Percentiles rank a stretch among this genome's conserved stretches.
phyloP scores from a whole-genome alignment of 2,329 filamentous ascomycete genomes.

The Chlorencoelia australis region DNA sequence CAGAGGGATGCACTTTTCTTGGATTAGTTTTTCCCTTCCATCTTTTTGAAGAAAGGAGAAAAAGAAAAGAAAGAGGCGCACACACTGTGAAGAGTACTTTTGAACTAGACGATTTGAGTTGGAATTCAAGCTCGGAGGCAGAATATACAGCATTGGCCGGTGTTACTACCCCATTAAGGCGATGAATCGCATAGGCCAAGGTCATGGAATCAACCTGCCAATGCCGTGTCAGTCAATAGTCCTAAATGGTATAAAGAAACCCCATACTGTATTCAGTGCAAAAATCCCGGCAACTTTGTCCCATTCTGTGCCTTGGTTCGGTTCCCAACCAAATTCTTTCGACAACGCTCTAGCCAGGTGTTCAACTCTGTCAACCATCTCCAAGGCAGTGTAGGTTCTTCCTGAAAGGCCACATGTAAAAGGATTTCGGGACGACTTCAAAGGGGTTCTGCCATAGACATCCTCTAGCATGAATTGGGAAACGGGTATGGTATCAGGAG shows the following conservation, averaged over 20 bases:
- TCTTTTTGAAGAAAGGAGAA: conserved; percentile 34
- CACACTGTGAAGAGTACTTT: conserved; percentile 65
- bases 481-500: conserved; percentile 63
- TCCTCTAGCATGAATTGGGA: conserved; percentile 70
- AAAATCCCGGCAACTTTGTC: conserved; percentile 72
- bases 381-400: conserved; percentile 50
- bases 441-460: conserved; percentile 53
- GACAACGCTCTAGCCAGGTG: conserved; percentile 57
- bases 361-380: conserved; percentile 58
- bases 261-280: conserved; percentile 64
- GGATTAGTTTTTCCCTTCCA: neutral
- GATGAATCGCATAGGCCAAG: conserved; percentile 63
- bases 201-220: conserved; percentile 63
- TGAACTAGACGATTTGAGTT: conserved; percentile 68
- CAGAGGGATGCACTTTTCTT: conserved; percentile 45
- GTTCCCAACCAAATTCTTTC: conserved; percentile 60
- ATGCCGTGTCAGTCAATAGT: neutral
- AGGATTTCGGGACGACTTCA: conserved; percentile 54
- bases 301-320: conserved; percentile 65
- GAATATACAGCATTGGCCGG: conserved; percentile 85
- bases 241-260: neutral
- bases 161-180: conserved; percentile 62
- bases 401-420: conserved; percentile 71
- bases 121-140: conserved; percentile 69
- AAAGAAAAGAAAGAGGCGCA: too few species aligned